Evolutionary conservation across 2,329 filamentous ascomycete species (phyloP).

Genomic region (Neurospora sp.): DNA sequence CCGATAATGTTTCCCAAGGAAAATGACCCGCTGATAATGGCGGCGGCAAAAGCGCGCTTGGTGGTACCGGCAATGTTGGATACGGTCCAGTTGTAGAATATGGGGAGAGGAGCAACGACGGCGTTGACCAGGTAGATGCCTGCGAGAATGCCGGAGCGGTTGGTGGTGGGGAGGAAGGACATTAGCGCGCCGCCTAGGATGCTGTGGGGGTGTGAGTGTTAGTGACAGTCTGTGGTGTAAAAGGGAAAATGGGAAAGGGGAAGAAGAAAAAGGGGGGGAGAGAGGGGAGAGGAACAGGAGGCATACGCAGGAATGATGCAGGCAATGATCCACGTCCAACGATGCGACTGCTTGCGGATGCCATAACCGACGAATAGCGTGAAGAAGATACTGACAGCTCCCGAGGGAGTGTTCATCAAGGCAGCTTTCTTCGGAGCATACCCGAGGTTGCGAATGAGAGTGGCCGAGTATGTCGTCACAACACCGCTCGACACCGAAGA

Average conservation of each 20-base stretch:
- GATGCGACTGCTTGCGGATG: conserved; percentile 35
- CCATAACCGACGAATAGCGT: conserved; percentile 37
- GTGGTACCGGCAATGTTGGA: conserved; percentile 43
- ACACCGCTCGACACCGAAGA: conserved; percentile 44
- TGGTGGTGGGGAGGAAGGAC: conserved; percentile 39
- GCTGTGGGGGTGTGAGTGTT: conserved; percentile 15
- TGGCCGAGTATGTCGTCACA: conserved; percentile 45
- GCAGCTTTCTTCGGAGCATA: conserved; percentile 35
- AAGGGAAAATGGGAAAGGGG: neutral
- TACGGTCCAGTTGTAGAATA: conserved; percentile 39
- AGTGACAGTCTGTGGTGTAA: neutral
- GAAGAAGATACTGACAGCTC: conserved; percentile 41
- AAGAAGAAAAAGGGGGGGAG: too few species aligned
- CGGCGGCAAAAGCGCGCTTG: conserved; percentile 41
- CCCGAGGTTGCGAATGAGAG: conserved; percentile 38
- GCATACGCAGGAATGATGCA: conserved; percentile 39
- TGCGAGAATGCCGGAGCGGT: conserved; percentile 36
- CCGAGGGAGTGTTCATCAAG: conserved; percentile 46
- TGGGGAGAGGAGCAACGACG: conserved; percentile 33
- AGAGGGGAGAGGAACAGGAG: too few species aligned
- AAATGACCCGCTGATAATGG: conserved; percentile 39
- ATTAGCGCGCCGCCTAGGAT: conserved; percentile 41
- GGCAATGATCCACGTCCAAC: conserved; percentile 39
- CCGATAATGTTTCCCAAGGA: conserved; percentile 47
- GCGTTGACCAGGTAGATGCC: conserved; percentile 43